Percentiles rank a stretch among this genome's conserved stretches.
These are phyloP conservation scores for Dimocarpus longan DNA, from an alignment of 345 rosid species.

Conservation along the genomic window DNA sequence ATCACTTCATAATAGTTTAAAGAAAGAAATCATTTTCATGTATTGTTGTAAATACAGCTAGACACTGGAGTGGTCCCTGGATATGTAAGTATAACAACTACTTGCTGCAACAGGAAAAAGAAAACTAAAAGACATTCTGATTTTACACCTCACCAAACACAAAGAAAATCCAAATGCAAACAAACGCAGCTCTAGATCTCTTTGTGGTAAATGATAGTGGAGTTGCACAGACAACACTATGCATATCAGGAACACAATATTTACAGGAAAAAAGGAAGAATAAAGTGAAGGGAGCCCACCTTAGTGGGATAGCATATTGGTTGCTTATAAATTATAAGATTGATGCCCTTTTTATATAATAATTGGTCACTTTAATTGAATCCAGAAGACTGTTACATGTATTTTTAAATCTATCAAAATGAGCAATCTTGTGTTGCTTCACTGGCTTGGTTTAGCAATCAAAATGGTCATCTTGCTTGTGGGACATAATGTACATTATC, in stretches of 20 bases:
- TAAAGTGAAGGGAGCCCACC: background rate
- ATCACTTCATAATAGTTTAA: background rate
- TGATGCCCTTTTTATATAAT: background rate
- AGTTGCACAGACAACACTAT: background rate
- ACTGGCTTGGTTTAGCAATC: background rate
- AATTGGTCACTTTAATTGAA: background rate
- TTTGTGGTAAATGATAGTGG: background rate
- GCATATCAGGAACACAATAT: background rate
- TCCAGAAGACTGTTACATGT: background rate
- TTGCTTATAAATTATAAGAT: background rate
- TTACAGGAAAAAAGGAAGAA: background rate
- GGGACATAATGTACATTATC: too few relatives aligned
- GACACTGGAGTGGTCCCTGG: constrained; percentile 14
- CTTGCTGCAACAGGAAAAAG: background rate
- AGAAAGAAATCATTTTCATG: background rate
- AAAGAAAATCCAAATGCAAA: constrained; percentile 13
- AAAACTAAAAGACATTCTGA: constrained; percentile 2
- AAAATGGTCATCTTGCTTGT: too few relatives aligned
- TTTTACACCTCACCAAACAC: constrained; percentile 1
- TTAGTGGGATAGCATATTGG: background rate
- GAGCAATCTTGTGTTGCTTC: background rate
- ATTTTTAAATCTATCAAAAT: background rate
- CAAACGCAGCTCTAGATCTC: background rate
- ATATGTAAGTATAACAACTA: background rate
- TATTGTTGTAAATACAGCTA: background rate